These are phyloP conservation scores for Abelmoschus esculentus DNA, from an alignment of 345 rosid species.

Conservation along the genomic window DNA sequence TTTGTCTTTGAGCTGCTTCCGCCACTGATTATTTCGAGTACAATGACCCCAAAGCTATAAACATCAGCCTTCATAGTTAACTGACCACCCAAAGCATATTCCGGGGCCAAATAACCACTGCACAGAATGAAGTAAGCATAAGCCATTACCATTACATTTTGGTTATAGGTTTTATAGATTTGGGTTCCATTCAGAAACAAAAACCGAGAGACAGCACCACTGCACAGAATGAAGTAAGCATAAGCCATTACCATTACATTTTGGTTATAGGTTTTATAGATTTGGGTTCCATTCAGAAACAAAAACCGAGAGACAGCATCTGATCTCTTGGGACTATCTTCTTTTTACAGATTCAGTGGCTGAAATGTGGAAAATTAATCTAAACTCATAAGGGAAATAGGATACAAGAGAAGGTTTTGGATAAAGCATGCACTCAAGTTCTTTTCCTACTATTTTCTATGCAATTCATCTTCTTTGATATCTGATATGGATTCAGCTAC, in stretches of 20 bases:
- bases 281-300: background rate
- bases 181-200: background rate
- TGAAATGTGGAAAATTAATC: background rate
- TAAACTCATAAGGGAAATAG: background rate
- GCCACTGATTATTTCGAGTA: slow-evolving; percentile 60
- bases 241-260: background rate
- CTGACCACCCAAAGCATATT: slow-evolving; percentile 66
- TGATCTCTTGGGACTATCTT: background rate
- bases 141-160: background rate
- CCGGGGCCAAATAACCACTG: slow-evolving; percentile 82
- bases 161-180: background rate
- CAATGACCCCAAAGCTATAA: slow-evolving; percentile 59
- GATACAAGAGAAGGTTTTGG: background rate
- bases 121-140: slow-evolving; percentile 11
- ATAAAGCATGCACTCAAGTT: background rate
- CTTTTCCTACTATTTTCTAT: background rate
- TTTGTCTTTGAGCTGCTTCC: slow-evolving; percentile 36
- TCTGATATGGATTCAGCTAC: background rate
- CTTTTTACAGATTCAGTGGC: background rate
- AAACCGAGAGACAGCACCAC: slow-evolving; percentile 23
- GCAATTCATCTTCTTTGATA: background rate
- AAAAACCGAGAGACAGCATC: background rate
- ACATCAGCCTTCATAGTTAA: slow-evolving; percentile 68
- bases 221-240: slow-evolving; percentile 22
- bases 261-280: background rate